Evolutionary conservation across 179 eudicot genomes (phyloP), one percentile per base, ranked within the genome.

Genomic region (Carnegiea gigantea): DNA sequence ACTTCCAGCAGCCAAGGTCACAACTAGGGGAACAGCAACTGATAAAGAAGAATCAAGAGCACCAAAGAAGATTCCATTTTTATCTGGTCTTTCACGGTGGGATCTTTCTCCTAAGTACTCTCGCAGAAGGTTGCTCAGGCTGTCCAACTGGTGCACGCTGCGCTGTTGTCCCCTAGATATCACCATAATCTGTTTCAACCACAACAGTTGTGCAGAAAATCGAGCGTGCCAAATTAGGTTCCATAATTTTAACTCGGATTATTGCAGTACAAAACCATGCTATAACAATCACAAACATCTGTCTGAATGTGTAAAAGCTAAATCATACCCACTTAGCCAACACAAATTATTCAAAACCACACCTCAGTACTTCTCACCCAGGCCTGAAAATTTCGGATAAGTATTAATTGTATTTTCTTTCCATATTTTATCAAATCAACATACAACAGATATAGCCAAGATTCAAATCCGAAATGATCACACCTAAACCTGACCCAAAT

Each of bases 101-200:
- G 86, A 88, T 67, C 87, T 87, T 80, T 89, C 96, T 21, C 90
- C 91, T 2, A 76, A 82, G 79, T 86, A 80, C 72, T 95, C 97
- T 12, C 83, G 92, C 14, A 93, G 81, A 57, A 91, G 86, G 73
- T 83, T 91, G 90, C 87, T 91, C 62, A 95, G 85, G 73, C 84
- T 92, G 85, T 93, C 97, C 26, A 93, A 46, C 82, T 93, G 98
- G 77, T 88, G 95, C 90, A 92, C 84, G n/a, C 91, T 87, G 78
- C 91, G 93, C 60, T 91, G 91, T 60, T 93, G 97, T 43, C 90
- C 87, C 81, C 92, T 87, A 12, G 95, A 80, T 59, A 95, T 81
- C 12, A 85, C 81, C 80, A 89, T 49, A 46, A 95, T 81, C 98
- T 95, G 88, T 46, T 79, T 24, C 26, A 62, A 62, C 28, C 68